Conservation (phyloP, 371 early-diverging fungal species). For the Saksenaea oblongispora region DNA sequence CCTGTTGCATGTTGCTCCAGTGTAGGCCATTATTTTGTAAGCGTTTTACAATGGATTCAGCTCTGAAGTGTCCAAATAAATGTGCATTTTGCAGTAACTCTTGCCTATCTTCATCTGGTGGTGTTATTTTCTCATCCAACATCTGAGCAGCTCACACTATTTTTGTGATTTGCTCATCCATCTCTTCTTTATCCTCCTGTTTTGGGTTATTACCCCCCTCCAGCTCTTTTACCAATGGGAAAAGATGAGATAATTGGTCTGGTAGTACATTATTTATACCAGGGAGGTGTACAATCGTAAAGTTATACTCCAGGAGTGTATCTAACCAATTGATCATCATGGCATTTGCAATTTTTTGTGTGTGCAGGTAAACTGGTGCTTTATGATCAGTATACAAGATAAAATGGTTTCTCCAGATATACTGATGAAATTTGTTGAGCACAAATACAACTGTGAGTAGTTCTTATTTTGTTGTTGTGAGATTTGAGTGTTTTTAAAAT, state of each 20-base stretch:
- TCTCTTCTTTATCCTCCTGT: too few relatives aligned
- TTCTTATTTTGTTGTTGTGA: too few relatives aligned
- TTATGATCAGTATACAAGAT: conserved; percentile 27
- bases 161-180: too few relatives aligned
- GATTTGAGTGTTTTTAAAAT: too few relatives aligned
- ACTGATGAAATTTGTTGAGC: conserved; percentile 25
- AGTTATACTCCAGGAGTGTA: conserved; percentile 21
- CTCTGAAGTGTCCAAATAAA: neutral
- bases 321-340: too few relatives aligned
- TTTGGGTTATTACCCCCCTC: neutral
- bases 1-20: neutral
- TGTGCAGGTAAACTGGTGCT: conserved; percentile 17
- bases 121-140: neutral
- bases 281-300: conserved; percentile 21
- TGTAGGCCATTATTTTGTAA: neutral
- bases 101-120: neutral
- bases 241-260: neutral
- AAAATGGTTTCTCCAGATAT: conserved; percentile 28
- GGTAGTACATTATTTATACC: conserved; percentile 18
- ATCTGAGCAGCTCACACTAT: too few relatives aligned
- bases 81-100: neutral
- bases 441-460: conserved; percentile 7
- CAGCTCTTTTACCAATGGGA: neutral
- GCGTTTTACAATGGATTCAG: neutral
- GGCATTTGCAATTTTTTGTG: conserved; percentile 21